Evolutionary conservation across 352 stramenopile species (phyloP).

Genomic region (Phytopythium chamaehyphon): DNA sequence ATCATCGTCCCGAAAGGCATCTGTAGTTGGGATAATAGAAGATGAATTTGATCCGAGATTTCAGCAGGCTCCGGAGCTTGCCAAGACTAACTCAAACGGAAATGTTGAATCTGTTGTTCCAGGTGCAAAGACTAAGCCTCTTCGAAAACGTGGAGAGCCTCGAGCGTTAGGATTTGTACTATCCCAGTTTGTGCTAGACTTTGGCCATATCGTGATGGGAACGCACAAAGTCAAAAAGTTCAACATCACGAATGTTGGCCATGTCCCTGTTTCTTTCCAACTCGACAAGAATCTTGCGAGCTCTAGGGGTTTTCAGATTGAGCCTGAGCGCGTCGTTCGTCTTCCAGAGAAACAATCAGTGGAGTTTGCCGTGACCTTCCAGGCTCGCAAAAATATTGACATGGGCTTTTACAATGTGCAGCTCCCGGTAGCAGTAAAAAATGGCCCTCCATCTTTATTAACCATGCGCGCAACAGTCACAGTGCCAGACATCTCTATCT

Average conservation of each 20-base stretch:
- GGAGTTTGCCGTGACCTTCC: constrained; percentile 91
- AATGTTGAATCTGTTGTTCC: background rate
- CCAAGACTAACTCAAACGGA: background rate
- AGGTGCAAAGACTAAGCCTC: constrained; percentile 8
- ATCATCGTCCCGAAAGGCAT: background rate
- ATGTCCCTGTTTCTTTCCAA: constrained; percentile 82
- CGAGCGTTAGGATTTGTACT: constrained; percentile 76
- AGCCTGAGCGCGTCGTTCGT: constrained; percentile 92
- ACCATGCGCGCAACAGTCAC: constrained; percentile 88
- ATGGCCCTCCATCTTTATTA: constrained; percentile 84
- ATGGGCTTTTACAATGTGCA: constrained; percentile 77
- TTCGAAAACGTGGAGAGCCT: constrained; percentile 17
- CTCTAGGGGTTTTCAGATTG: constrained; percentile 86
- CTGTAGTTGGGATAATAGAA: no score
- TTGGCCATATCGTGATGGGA: constrained; percentile 92
- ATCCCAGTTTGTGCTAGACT: constrained; percentile 91
- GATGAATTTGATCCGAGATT: background rate
- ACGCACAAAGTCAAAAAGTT: constrained; percentile 92
- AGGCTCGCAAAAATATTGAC: constrained; percentile 80
- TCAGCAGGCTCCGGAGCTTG: background rate
- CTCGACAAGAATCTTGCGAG: constrained; percentile 91
- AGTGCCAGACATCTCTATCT: constrained; percentile 87
- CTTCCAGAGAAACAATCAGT: constrained; percentile 86
- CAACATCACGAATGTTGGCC: constrained; percentile 89
- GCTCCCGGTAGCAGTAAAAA: constrained; percentile 88